A percentile compares a stretch with the other conserved stretches of the same genome.
Conservation (phyloP, 768 basidiomycete species). For the Lentinula sp. region DNA sequence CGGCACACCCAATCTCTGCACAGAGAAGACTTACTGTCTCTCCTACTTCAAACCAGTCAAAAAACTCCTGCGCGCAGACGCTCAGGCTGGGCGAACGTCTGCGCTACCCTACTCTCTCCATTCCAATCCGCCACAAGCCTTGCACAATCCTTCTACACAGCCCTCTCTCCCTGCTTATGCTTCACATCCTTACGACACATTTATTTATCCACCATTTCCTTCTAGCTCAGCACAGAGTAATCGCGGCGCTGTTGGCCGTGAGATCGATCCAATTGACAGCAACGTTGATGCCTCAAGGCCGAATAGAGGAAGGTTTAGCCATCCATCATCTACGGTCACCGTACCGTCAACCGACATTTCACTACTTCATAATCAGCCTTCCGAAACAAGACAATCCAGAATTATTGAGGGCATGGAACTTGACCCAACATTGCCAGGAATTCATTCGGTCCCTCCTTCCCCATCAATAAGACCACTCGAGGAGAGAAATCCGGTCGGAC, state of each 20-base stretch:
- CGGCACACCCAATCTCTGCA: conserved; percentile 24
- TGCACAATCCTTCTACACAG: neutral
- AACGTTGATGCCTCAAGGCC: neutral
- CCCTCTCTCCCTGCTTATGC: neutral
- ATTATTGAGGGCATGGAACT: neutral
- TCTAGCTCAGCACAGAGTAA: neutral
- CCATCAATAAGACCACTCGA: neutral
- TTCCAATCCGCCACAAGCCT: neutral
- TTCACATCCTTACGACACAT: neutral
- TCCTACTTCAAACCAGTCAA: conserved; percentile 33
- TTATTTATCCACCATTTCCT: neutral
- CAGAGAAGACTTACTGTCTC: conserved; percentile 32
- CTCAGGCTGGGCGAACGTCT: conserved; percentile 73
- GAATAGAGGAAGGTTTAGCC: neutral
- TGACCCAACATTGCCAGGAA: neutral
- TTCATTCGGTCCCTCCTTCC: neutral
- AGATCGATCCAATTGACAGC: neutral
- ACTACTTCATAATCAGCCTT: neutral
- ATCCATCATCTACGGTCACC: neutral
- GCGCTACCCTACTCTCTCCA: conserved; percentile 21
- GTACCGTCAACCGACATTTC: neutral
- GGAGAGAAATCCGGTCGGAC: neutral
- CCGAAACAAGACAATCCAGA: neutral
- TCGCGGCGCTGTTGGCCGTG: neutral
- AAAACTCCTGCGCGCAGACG: conserved; percentile 81